These are phyloP conservation scores for Sequoia sempervirens DNA, from an alignment of 75 land plant genomes.

Conservation along the genomic window DNA sequence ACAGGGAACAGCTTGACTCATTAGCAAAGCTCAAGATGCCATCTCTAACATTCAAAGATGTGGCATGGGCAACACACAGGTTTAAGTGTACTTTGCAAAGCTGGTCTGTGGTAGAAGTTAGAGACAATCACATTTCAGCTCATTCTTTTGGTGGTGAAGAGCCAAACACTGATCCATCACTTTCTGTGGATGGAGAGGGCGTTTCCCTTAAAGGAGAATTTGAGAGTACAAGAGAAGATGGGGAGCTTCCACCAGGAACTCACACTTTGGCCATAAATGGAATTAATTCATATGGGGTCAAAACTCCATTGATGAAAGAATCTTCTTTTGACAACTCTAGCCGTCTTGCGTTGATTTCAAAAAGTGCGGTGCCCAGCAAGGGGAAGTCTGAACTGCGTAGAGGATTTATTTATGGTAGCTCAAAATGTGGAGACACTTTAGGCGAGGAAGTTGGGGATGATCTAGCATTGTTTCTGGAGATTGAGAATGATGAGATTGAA, in stretches of 20 bases:
- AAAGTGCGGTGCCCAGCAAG: conserved; percentile 17
- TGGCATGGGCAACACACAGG: conserved; percentile 69
- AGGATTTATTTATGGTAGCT: conserved; percentile 12
- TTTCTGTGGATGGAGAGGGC: conserved; percentile 25
- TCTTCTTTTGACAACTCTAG: conserved; percentile 30
- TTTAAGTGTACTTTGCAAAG: conserved; percentile 54
- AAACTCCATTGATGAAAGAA: conserved; percentile 10
- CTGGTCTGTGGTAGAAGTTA: conserved; percentile 45
- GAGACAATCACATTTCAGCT: conserved; percentile 20
- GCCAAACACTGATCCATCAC: conserved; percentile 14
- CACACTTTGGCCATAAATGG: conserved; percentile 3
- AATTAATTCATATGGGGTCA: conserved; percentile 11
- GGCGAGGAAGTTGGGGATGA: conserved; percentile 43
- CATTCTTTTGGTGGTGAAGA: conserved; percentile 16
- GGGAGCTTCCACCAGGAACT: conserved; percentile 79
- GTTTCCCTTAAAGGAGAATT: conserved; percentile 33
- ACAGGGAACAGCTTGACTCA: conserved; percentile 89
- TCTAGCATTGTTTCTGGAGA: conserved; percentile 26
- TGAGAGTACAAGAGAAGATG: conserved; percentile 83
- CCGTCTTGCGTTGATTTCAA: conserved; percentile 42
- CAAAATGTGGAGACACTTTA: conserved; percentile 17
- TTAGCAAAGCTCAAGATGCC: conserved; percentile 65
- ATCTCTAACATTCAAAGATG: conserved; percentile 39
- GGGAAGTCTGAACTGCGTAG: conserved; percentile 17
- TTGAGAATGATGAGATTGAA: conserved; percentile 51